These are phyloP conservation scores for Ottelia alismoides DNA, from an alignment of 106 monocot species.

Conservation along the genomic window DNA sequence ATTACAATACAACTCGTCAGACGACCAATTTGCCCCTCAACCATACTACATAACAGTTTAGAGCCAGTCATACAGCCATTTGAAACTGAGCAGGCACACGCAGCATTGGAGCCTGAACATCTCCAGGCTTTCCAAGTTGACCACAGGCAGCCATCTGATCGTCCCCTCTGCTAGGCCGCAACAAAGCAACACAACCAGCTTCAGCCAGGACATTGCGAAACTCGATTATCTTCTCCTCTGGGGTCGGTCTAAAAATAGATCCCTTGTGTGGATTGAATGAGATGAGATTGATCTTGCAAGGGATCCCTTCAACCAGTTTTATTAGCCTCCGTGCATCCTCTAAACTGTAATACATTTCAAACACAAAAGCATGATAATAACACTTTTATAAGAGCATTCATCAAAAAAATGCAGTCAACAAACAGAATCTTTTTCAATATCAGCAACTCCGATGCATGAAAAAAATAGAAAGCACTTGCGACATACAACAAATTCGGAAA, in stretches of 20 bases:
- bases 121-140: constrained; percentile 79
- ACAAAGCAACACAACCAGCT: constrained; percentile 53
- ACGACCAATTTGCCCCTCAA: no score
- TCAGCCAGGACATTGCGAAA: constrained; percentile 69
- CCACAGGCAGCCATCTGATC: constrained; percentile 98
- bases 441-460: no score
- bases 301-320: constrained; percentile 63
- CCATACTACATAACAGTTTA: no score
- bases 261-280: constrained; percentile 83
- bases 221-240: constrained; percentile 70
- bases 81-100: constrained; percentile 59
- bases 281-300: constrained; percentile 93
- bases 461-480: no score
- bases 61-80: constrained; percentile 19
- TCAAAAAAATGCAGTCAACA: no score
- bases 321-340: constrained; percentile 78
- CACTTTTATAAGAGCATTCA: no score
- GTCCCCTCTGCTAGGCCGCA: constrained; percentile 83
- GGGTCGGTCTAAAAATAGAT: constrained; percentile 65
- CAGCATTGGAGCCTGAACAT: constrained; percentile 39
- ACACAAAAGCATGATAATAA: no score
- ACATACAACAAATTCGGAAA: no score
- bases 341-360: no score
- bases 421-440: no score
- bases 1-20: no score